Evolutionary conservation across 2,329 filamentous ascomycete genomes (phyloP).

Genomic region (Cladosporium velox): DNA sequence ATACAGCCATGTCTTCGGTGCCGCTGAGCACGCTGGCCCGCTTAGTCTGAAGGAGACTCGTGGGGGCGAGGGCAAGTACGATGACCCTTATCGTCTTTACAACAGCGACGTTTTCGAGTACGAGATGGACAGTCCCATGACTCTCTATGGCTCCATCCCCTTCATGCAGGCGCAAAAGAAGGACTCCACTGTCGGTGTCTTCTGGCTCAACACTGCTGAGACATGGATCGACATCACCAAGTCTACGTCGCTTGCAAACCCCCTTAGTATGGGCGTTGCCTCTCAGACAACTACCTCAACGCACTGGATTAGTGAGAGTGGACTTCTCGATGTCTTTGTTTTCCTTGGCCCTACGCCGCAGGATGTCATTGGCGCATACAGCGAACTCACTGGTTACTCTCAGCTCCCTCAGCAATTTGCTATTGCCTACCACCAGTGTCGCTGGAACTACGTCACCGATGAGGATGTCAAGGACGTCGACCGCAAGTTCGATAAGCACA

Average conservation of each 20-base stretch:
- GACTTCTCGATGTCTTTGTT: conserved; percentile 87
- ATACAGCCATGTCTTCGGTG: conserved; percentile 90
- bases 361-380: conserved; percentile 79
- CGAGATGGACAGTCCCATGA: conserved; percentile 96
- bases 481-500: conserved; percentile 89
- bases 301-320: conserved; percentile 95
- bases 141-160: conserved; percentile 93
- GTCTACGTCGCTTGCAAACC: conserved; percentile 70
- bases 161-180: conserved; percentile 97
- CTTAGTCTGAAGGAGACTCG: conserved; percentile 87
- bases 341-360: conserved; percentile 87
- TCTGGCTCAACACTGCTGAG: conserved; percentile 96
- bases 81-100: conserved; percentile 90
- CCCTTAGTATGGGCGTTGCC: conserved; percentile 70
- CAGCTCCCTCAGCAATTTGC: conserved; percentile 90
- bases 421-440: conserved; percentile 93
- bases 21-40: conserved; percentile 88
- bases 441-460: conserved; percentile 98
- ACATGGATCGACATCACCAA: conserved; percentile 97
- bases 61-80: conserved; percentile 80
- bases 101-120: conserved; percentile 99
- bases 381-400: conserved; percentile 87
- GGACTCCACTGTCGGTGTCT: conserved; percentile 89
- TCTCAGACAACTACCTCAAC: conserved; percentile 78
- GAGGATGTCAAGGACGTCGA: conserved; percentile 97